Conservation (phyloP, 805 yeast species). For the Tetrapisispora phaffii region DNA sequence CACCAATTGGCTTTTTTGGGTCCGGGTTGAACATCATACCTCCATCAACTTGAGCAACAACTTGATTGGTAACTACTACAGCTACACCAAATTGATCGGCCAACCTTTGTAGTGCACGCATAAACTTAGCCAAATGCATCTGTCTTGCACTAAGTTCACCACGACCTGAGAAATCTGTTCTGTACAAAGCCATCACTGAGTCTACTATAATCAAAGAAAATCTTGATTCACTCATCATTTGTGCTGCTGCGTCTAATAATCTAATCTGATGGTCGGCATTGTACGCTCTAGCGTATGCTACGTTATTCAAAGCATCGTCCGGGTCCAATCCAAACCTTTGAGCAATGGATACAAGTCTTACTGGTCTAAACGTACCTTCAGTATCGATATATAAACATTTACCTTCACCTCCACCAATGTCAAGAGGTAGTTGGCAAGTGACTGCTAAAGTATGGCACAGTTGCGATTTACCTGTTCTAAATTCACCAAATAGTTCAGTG, state of each 20-base stretch:
- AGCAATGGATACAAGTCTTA: slow-evolving; percentile 80
- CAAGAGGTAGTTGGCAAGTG: slow-evolving; percentile 91
- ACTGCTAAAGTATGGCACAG: slow-evolving; percentile 94
- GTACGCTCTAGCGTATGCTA: slow-evolving; percentile 94
- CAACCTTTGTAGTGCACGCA: slow-evolving; percentile 82
- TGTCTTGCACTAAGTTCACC: slow-evolving; percentile 95
- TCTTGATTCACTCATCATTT: slow-evolving; percentile 91
- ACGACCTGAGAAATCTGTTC: slow-evolving; percentile 91
- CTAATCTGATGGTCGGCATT: slow-evolving; percentile 93
- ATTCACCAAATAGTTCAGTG: slow-evolving; percentile 94
- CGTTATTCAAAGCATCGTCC: slow-evolving; percentile 90
- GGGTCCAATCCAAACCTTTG: slow-evolving; percentile 85
- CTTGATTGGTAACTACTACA: slow-evolving; percentile 91
- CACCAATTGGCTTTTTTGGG: slow-evolving; percentile 97
- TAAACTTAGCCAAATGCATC: slow-evolving; percentile 83
- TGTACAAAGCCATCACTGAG: slow-evolving; percentile 89
- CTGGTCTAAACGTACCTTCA: slow-evolving; percentile 94
- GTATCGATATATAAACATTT: slow-evolving; percentile 93
- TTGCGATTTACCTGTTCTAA: slow-evolving; percentile 95
- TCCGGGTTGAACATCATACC: slow-evolving; percentile 77
- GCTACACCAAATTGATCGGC: slow-evolving; percentile 99
- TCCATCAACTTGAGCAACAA: slow-evolving; percentile 95
- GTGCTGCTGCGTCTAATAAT: slow-evolving; percentile 79
- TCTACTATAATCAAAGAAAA: slow-evolving; percentile 89
- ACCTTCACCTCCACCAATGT: slow-evolving; percentile 98